Percentiles rank a stretch among this genome's conserved stretches.
Conservation (phyloP, 352 stramenopile genomes). For the Phytophthora hybrid region DNA sequence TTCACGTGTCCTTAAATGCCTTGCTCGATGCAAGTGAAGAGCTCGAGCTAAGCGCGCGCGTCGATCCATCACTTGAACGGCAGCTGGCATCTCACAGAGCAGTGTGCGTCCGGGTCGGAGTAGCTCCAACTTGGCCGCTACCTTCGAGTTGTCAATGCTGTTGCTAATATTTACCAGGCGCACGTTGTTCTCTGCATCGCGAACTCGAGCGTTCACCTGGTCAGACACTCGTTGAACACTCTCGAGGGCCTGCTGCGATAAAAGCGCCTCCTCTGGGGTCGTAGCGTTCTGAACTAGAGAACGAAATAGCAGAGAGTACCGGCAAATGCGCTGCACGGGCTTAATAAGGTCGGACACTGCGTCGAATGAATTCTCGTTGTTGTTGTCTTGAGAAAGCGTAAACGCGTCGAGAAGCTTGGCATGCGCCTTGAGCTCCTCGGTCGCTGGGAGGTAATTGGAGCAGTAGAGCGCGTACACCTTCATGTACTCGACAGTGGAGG, state of each 20-base stretch:
- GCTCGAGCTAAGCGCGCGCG: conserved; percentile 19
- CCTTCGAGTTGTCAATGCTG: conserved; percentile 46
- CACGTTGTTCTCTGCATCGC: conserved; percentile 67
- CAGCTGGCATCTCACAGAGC: conserved; percentile 48
- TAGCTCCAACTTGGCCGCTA: conserved; percentile 47
- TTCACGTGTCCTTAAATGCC: background rate
- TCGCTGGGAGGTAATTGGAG: conserved; percentile 55
- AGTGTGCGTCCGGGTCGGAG: conserved; percentile 59
- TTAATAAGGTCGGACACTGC: conserved; percentile 78
- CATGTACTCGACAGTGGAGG: conserved; percentile 65
- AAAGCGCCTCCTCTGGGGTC: conserved; percentile 35
- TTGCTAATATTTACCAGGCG: conserved; percentile 53
- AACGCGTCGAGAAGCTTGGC: conserved; percentile 44
- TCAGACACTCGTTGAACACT: conserved; percentile 59
- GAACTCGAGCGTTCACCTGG: conserved; percentile 73
- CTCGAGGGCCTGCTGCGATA: conserved; percentile 49
- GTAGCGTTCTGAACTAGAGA: conserved; percentile 52
- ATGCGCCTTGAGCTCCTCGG: conserved; percentile 56
- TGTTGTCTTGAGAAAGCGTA: conserved; percentile 23
- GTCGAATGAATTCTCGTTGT: conserved; percentile 31
- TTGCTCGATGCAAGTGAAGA: conserved; percentile 21
- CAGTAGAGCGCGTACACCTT: conserved; percentile 80
- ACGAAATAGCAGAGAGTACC: conserved; percentile 69
- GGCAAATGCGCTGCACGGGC: conserved; percentile 75
- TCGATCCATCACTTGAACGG: conserved; percentile 42